phyloP scores from a whole-genome alignment of 1,139 yeast genomes.

The Waltiozyma sp. region DNA sequence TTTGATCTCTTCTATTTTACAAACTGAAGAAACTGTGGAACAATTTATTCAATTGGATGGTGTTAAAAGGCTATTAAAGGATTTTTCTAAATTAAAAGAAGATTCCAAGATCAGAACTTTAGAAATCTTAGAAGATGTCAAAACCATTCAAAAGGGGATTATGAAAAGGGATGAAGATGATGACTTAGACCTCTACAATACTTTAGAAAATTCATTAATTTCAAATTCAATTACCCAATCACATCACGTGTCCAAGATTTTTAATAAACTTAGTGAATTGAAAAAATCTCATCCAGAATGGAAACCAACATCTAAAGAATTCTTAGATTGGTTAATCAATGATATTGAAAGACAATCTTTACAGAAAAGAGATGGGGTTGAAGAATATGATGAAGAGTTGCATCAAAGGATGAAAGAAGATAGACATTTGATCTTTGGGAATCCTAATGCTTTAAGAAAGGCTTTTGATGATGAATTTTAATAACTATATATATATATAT shows the following conservation, averaged over 20 bases:
- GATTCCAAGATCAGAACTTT: conserved; percentile 17
- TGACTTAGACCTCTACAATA: conserved; percentile 6
- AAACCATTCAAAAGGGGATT: conserved; percentile 1
- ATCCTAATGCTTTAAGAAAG: conserved; percentile 59
- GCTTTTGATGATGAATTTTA: conserved; percentile 45
- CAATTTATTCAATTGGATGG: conserved; percentile 9
- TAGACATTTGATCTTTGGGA: conserved; percentile 70
- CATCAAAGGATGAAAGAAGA: conserved; percentile 40
- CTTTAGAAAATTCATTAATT: conserved; percentile 13
- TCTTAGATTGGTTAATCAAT: conserved; percentile 54
- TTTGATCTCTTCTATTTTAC: conserved; percentile 33
- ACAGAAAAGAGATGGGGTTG: conserved; percentile 18
- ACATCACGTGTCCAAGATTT: not conserved
- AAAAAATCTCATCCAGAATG: conserved; percentile 18
- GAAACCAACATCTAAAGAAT: conserved; percentile 20
- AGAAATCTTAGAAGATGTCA: conserved; percentile 18
- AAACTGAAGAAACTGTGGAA: conserved; percentile 16
- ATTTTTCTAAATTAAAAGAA: conserved; percentile 13
- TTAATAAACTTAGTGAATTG: conserved; percentile 14
- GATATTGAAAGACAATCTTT: conserved; percentile 34
- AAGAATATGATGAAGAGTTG: conserved; percentile 21
- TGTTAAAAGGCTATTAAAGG: conserved; percentile 10
- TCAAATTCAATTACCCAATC: conserved; percentile 4
- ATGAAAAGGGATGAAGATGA: conserved; percentile 11
- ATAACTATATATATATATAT: too few species aligned